Conservation (phyloP, 345 rosid genomes). For the Citrus unshiu region DNA sequence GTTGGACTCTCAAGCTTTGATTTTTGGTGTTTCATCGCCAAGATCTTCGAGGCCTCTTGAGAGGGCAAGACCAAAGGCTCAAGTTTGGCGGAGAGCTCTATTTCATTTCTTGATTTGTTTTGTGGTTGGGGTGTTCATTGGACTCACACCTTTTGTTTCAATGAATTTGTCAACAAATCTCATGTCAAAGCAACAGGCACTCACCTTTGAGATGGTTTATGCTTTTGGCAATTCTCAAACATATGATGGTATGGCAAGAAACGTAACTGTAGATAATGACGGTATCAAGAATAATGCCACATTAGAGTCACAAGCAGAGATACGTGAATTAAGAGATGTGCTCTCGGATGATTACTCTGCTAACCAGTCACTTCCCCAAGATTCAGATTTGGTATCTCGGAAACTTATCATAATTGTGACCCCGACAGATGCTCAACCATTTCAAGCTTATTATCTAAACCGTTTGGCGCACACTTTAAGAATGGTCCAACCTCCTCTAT, state of each 20-base stretch:
- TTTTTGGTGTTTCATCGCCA: slow-evolving; percentile 29
- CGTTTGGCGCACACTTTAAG: slow-evolving; percentile 47
- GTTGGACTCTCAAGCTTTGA: slow-evolving; percentile 37
- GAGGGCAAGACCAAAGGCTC: slow-evolving; percentile 44
- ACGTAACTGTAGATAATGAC: slow-evolving; percentile 6
- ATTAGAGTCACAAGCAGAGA: slow-evolving; percentile 14
- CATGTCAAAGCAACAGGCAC: slow-evolving; percentile 31
- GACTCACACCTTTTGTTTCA: slow-evolving; percentile 42
- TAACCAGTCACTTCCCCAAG: slow-evolving; percentile 19
- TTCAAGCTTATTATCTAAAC: slow-evolving; percentile 51
- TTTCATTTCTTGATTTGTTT: slow-evolving; percentile 51
- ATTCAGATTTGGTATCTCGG: slow-evolving; percentile 12
- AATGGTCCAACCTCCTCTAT: slow-evolving; percentile 47
- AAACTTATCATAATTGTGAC: slow-evolving; percentile 62
- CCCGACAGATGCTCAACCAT: slow-evolving; percentile 32
- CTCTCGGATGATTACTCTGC: neutral
- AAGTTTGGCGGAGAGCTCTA: slow-evolving; percentile 48
- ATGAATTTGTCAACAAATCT: slow-evolving; percentile 24
- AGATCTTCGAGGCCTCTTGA: slow-evolving; percentile 41
- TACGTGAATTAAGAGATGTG: slow-evolving; percentile 5
- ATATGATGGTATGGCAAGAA: slow-evolving; percentile 13
- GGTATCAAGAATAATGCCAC: slow-evolving; percentile 15
- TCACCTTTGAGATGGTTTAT: slow-evolving; percentile 36
- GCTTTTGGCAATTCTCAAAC: slow-evolving; percentile 16
- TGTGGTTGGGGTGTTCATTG: slow-evolving; percentile 45